These are phyloP conservation scores for Naegleria fowleri DNA, from an alignment of 208 protist genomes.

Conservation along the genomic window DNA sequence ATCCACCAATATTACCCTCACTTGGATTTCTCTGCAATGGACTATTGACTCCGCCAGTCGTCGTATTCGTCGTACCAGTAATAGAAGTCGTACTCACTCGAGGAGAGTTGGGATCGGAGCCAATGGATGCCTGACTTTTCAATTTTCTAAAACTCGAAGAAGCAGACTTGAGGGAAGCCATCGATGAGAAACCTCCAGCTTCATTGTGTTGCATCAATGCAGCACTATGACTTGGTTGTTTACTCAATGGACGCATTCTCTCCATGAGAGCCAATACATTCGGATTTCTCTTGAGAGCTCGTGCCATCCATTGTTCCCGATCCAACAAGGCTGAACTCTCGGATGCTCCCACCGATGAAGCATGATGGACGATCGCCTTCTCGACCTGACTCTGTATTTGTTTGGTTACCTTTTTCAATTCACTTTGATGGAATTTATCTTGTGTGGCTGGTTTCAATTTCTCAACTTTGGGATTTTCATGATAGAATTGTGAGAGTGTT, in stretches of 20 bases:
- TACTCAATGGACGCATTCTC: neutral
- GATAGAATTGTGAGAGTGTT: neutral
- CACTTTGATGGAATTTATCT: neutral
- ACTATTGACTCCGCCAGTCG: too few relatives aligned
- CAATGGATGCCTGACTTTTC: neutral
- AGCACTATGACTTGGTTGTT: neutral
- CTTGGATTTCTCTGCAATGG: neutral
- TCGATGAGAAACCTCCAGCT: neutral
- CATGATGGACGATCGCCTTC: neutral
- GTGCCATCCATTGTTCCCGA: neutral
- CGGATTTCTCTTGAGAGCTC: constrained; percentile 23
- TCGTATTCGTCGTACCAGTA: too few relatives aligned
- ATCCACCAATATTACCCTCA: neutral
- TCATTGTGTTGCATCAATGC: neutral
- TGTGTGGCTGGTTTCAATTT: neutral
- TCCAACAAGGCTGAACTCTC: neutral
- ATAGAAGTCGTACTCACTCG: neutral
- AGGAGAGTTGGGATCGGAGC: neutral
- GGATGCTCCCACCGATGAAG: too few relatives aligned
- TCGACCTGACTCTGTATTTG: neutral
- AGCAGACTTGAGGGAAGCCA: neutral
- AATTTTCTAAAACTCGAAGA: neutral
- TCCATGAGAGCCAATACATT: neutral
- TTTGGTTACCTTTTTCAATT: neutral
- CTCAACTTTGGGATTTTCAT: neutral